Percentiles rank a stretch among this genome's conserved stretches.
Evolutionary conservation across 2,329 filamentous ascomycete genomes (phyloP).

Genomic region (Talaromyces sp.): DNA sequence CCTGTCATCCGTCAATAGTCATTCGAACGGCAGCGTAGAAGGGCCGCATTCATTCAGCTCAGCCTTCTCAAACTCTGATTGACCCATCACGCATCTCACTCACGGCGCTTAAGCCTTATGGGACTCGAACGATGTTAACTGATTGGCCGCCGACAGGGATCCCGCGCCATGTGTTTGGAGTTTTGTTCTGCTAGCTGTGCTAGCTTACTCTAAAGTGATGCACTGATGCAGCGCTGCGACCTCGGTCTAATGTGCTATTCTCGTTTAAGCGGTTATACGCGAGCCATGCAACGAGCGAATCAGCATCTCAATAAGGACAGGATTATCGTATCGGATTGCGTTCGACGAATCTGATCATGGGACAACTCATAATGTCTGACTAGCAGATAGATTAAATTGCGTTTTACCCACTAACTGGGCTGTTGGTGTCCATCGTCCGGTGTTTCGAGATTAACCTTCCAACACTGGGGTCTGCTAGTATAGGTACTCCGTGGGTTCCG

Average conservation of each 20-base stretch:
- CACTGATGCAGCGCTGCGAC: neutral
- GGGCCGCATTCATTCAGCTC: neutral
- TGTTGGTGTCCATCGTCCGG: neutral
- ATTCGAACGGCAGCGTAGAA: neutral
- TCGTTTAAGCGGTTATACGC: constrained; percentile 1
- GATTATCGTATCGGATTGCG: constrained; percentile 5
- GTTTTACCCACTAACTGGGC: constrained; percentile 1
- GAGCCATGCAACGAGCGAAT: neutral
- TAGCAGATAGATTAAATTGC: neutral
- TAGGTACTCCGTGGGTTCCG: neutral
- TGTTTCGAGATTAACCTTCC: neutral
- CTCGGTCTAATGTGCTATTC: neutral
- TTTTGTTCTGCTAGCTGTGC: neutral
- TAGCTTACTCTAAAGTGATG: neutral
- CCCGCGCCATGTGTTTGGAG: constrained; percentile 1
- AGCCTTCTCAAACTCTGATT: constrained; percentile 6
- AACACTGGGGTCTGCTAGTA: neutral
- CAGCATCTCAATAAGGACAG: neutral
- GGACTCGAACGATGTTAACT: neutral
- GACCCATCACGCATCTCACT: neutral
- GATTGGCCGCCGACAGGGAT: neutral
- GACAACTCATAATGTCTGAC: neutral
- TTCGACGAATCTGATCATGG: neutral
- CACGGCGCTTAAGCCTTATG: constrained; percentile 3
- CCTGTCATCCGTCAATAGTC: neutral